A percentile compares a stretch with the other conserved stretches of the same genome.
phyloP scores from a whole-genome alignment of 371 early-diverging fungal genomes.

The Apophysomyces elegans region DNA sequence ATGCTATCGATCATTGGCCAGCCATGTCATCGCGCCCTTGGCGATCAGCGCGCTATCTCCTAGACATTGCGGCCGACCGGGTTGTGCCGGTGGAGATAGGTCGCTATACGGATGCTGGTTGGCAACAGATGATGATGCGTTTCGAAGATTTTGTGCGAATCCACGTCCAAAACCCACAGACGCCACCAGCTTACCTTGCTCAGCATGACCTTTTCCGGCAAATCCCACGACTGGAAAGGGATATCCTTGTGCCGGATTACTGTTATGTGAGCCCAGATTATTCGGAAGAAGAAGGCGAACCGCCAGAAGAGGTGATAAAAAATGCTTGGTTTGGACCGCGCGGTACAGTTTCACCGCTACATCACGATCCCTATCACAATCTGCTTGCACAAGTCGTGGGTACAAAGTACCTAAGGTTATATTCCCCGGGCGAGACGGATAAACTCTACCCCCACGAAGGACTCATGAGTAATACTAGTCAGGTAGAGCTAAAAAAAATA shows the following conservation, averaged over 20 bases:
- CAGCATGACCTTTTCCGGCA: conserved; percentile 89
- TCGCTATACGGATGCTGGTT: conserved; percentile 75
- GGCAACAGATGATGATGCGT: conserved; percentile 82
- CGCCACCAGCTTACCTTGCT: conserved; percentile 74
- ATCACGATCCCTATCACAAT: conserved; percentile 87
- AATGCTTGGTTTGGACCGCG: conserved; percentile 93
- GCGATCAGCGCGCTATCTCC: conserved; percentile 65
- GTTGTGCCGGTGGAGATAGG: conserved; percentile 91
- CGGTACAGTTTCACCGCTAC: conserved; percentile 87
- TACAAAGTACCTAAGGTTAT: conserved; percentile 77
- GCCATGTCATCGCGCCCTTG: conserved; percentile 63
- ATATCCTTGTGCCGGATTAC: conserved; percentile 83
- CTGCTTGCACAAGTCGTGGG: conserved; percentile 90
- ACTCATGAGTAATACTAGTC: conserved; percentile 80
- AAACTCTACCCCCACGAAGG: conserved; percentile 64
- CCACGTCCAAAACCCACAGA: conserved; percentile 35
- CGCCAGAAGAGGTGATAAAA: conserved; percentile 58
- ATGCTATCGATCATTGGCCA: conserved; percentile 74
- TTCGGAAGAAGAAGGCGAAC: conserved; percentile 25
- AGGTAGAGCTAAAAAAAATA: conserved; percentile 41
- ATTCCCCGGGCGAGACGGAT: conserved; percentile 62
- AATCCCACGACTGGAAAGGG: conserved; percentile 71
- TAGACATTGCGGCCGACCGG: conserved; percentile 69
- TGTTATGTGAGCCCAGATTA: conserved; percentile 57
- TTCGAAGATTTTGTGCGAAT: conserved; percentile 73